These are phyloP conservation scores for Breynia disticha DNA, from an alignment of 441 rosid genomes.

Conservation along the genomic window DNA sequence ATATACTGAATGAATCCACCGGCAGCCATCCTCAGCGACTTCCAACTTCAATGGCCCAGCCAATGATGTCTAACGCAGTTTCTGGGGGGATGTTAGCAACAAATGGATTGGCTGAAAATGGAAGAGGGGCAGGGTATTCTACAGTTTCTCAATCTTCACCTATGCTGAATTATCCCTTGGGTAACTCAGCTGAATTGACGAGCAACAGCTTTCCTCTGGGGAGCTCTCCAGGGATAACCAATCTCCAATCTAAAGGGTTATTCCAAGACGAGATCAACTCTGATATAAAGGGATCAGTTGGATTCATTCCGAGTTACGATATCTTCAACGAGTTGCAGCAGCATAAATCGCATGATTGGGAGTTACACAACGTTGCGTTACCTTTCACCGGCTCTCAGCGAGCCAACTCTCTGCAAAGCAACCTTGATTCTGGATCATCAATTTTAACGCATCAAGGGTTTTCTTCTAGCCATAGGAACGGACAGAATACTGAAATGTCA, in stretches of 20 bases:
- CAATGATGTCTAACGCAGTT: constrained; percentile 37
- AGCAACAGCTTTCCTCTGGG: constrained; percentile 49
- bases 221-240: constrained; percentile 38
- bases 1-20: constrained; percentile 23
- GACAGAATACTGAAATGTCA: constrained; percentile 27
- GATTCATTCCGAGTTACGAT: constrained; percentile 41
- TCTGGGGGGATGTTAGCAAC: constrained; percentile 34
- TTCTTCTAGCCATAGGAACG: constrained; percentile 43
- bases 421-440: constrained; percentile 29
- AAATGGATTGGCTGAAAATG: constrained; percentile 41
- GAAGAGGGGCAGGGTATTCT: constrained; percentile 38
- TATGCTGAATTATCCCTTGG: constrained; percentile 37
- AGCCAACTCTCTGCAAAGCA: constrained; percentile 25
- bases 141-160: constrained; percentile 49
- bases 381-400: constrained; percentile 41
- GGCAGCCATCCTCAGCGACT: constrained; percentile 31
- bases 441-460: constrained; percentile 40
- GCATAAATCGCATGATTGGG: constrained; percentile 57
- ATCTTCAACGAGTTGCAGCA: constrained; percentile 49
- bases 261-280: constrained; percentile 53
- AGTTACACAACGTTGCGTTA: constrained; percentile 49
- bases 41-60: constrained; percentile 38
- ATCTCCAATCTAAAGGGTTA: constrained; percentile 31
- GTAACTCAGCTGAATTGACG: constrained; percentile 36
- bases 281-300: constrained; percentile 42